A percentile compares a stretch with the other conserved stretches of the same genome.
phyloP scores from a whole-genome alignment of 2,329 filamentous ascomycete genomes.

The Microascus cirrosus region DNA sequence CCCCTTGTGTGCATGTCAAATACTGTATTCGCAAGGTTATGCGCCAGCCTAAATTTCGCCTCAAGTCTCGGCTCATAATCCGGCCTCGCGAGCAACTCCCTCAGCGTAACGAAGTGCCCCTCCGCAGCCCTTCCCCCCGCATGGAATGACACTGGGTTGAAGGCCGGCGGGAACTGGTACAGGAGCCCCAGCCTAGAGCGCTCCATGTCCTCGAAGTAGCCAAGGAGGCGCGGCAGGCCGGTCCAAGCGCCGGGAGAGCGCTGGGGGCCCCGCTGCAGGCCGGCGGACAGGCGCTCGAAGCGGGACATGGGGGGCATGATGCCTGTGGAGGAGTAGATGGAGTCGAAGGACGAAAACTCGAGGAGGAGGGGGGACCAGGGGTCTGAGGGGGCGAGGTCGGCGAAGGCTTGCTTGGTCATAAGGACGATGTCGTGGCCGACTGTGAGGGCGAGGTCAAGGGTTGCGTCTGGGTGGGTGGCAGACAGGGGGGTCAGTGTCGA shows the following conservation, averaged over 20 bases:
- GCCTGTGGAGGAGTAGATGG: slow-evolving; percentile 50
- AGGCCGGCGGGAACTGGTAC: slow-evolving; percentile 59
- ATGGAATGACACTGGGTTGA: slow-evolving; percentile 46
- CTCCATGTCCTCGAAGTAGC: slow-evolving; percentile 65
- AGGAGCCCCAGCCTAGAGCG: slow-evolving; percentile 62
- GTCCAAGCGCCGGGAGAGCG: slow-evolving; percentile 45
- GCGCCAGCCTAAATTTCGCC: slow-evolving; percentile 63
- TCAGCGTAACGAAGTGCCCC: slow-evolving; percentile 41
- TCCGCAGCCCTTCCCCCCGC: slow-evolving; percentile 35
- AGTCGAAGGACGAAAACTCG: slow-evolving; percentile 57
- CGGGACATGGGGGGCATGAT: slow-evolving; percentile 54
- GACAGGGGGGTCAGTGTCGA: slow-evolving; percentile 36
- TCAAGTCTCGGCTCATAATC: slow-evolving; percentile 57
- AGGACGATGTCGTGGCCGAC: slow-evolving; percentile 17
- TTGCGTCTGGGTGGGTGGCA: slow-evolving; percentile 21
- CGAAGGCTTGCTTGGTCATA: slow-evolving; percentile 30
- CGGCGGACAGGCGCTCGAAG: slow-evolving; percentile 51
- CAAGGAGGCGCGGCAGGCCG: slow-evolving; percentile 48
- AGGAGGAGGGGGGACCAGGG: slow-evolving; percentile 43
- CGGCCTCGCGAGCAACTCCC: slow-evolving; percentile 38
- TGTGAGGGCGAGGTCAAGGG: background rate
- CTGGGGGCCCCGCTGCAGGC: slow-evolving; percentile 42
- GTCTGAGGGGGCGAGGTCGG: background rate
- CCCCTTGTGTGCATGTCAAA: slow-evolving; percentile 62
- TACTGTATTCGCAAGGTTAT: slow-evolving; percentile 61